Percentiles rank a stretch among this genome's conserved stretches.
Evolutionary conservation across 2,329 filamentous ascomycete species (phyloP).

Genomic region (Rutstroemia sp.): DNA sequence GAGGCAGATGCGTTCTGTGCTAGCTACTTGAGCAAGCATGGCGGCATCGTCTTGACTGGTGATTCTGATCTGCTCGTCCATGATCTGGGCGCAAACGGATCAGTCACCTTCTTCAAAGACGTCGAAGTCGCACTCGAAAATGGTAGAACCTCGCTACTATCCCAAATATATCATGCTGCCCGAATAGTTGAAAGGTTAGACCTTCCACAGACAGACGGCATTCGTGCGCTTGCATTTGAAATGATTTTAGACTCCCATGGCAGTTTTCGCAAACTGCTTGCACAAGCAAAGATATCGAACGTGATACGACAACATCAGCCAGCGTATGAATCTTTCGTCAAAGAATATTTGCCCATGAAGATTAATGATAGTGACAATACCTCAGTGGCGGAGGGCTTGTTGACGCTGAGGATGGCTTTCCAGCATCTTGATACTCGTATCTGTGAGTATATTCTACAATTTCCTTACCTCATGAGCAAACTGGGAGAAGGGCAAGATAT

Average conservation of each 20-base stretch:
- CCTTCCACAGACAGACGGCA: slow-evolving; percentile 30
- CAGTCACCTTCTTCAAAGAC: slow-evolving; percentile 62
- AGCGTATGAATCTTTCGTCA: slow-evolving; percentile 20
- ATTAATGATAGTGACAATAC: neutral
- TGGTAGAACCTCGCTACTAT: slow-evolving; percentile 18
- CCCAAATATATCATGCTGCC: slow-evolving; percentile 34
- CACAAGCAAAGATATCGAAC: slow-evolving; percentile 17
- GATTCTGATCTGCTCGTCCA: slow-evolving; percentile 82
- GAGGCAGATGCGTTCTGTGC: slow-evolving; percentile 85
- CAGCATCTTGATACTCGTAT: slow-evolving; percentile 39
- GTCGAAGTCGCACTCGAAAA: slow-evolving; percentile 31
- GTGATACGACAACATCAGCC: slow-evolving; percentile 13
- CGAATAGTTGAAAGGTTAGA: slow-evolving; percentile 39
- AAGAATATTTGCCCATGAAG: slow-evolving; percentile 18
- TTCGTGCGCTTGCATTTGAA: slow-evolving; percentile 33
- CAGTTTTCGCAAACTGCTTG: slow-evolving; percentile 21
- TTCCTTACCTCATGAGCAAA: slow-evolving; percentile 19
- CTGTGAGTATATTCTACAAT: slow-evolving; percentile 43
- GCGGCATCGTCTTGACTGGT: slow-evolving; percentile 62
- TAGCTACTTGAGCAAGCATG: slow-evolving; percentile 44
- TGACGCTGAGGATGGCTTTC: slow-evolving; percentile 4
- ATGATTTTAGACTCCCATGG: slow-evolving; percentile 21
- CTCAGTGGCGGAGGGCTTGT: neutral
- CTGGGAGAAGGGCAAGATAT: slow-evolving; percentile 15
- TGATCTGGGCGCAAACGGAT: slow-evolving; percentile 53